Evolutionary conservation across 1,139 yeast genomes (phyloP), one percentile per base, ranked within the genome.

Genomic region (Hyphopichia wangnamkhiaoensis): DNA sequence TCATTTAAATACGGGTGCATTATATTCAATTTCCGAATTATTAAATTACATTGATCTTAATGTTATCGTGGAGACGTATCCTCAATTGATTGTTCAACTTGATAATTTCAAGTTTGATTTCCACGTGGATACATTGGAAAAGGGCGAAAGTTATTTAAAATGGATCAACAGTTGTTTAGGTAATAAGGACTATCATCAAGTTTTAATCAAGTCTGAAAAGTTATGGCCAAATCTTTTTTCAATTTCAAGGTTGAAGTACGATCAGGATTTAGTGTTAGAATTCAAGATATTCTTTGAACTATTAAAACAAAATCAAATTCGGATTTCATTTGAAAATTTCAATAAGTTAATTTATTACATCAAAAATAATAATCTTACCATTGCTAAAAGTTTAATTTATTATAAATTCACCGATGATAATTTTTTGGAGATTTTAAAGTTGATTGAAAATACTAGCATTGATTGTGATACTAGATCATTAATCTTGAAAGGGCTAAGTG

Each of bases 331-430:
- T 1, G 47, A 47, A 4, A 48, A 48, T 24, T 48, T 56, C 23
- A 43, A 53, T 1, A 56, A 53, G 18, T 47, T 71, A 37, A 41
- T 59, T 9, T 53, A 57, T 27, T 56, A 61, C 32, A 53, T 68
- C 17, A 52, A 49, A 33, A 56, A 52, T 37, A 63, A 64, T 13
- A 71, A 69, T 37, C 31, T 47, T 15, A 49, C 57, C 0, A 51
- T 71, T 12, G 64, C 80, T 0, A 48, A 54, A 14, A 54, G 66
- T 5, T 46, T 72, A 9, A 69, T 75, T 23, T 52, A 55, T 35
- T 55, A 47, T 40, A 39, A 47, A 7, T 44, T 49, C 4, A 27
- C 41, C 2, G 16, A 31, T 1, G 29, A 30, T 5, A 54, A 54
- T 13, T 14, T 50, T 7, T 30, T 21, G 3, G 38, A 38, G 12